These are phyloP conservation scores for Boletales sp. DNA, from an alignment of 768 basidiomycete genomes.

Conservation along the genomic window DNA sequence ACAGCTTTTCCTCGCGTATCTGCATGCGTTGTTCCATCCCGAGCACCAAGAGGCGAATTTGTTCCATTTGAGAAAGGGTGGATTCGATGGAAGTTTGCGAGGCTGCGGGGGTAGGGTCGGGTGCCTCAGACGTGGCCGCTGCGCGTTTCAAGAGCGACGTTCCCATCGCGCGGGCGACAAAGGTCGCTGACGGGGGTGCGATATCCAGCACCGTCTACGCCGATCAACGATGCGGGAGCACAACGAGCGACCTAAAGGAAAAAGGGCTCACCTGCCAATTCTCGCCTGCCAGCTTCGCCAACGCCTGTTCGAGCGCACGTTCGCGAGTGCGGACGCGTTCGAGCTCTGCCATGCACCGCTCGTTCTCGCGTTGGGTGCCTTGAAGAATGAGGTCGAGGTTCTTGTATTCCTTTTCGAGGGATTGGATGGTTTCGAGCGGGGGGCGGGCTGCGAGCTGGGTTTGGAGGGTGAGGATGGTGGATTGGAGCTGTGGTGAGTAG, in stretches of 20 bases:
- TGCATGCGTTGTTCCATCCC: conserved; percentile 76
- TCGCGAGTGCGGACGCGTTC: conserved; percentile 70
- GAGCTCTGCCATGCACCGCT: conserved; percentile 76
- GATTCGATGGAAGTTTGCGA: conserved; percentile 34
- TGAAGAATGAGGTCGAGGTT: conserved; percentile 73
- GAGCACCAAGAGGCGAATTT: conserved; percentile 62
- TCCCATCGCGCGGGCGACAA: conserved; percentile 26
- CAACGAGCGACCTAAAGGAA: not conserved
- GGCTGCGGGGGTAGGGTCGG: conserved; percentile 10
- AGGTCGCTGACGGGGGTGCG: conserved; percentile 29
- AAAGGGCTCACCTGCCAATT: conserved; percentile 69
- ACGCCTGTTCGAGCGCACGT: conserved; percentile 70
- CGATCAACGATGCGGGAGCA: not conserved
- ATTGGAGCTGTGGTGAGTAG: conserved; percentile 52
- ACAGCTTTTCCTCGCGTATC: conserved; percentile 56
- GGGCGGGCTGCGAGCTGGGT: conserved; percentile 65
- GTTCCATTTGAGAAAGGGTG: conserved; percentile 60
- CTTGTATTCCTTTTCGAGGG: conserved; percentile 67
- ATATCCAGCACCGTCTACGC: conserved; percentile 35
- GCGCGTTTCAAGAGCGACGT: conserved; percentile 25
- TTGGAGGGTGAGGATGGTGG: conserved; percentile 61
- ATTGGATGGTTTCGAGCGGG: conserved; percentile 61
- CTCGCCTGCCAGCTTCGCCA: conserved; percentile 67
- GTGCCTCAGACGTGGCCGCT: conserved; percentile 19
- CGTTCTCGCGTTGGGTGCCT: conserved; percentile 84